A percentile compares a stretch with the other conserved stretches of the same genome.
Conservation (phyloP, 2,329 filamentous ascomycete genomes). For the Trichoderma polysporum region DNA sequence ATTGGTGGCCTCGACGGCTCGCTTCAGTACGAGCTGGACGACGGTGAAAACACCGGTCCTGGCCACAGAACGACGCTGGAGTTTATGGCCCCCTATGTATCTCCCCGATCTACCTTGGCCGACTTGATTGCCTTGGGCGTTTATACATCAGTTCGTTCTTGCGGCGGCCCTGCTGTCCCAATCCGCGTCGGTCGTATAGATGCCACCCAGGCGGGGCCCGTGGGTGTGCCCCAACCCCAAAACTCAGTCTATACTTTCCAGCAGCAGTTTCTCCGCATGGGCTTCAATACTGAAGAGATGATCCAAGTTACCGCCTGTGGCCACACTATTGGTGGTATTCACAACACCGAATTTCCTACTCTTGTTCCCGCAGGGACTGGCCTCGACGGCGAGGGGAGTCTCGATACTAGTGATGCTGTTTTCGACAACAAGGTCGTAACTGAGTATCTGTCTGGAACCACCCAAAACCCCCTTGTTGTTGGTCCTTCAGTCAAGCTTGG, state of each 20-base stretch:
- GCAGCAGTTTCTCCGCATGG: conserved; percentile 58
- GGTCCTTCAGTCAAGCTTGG: conserved; percentile 46
- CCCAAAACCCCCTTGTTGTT: conserved; percentile 55
- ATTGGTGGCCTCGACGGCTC: conserved; percentile 60
- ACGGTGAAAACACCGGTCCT: conserved; percentile 56
- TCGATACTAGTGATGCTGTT: conserved; percentile 48
- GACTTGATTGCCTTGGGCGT: conserved; percentile 60
- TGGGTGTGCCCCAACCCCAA: conserved; percentile 57
- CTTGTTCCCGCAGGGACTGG: conserved; percentile 48
- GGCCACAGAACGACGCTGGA: conserved; percentile 54
- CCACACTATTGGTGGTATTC: conserved; percentile 61
- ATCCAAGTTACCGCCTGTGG: conserved; percentile 61
- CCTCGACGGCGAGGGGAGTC: conserved; percentile 43
- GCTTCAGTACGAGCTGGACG: conserved; percentile 57
- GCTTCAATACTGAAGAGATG: conserved; percentile 57
- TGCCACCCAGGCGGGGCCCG: conserved; percentile 46
- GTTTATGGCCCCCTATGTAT: conserved; percentile 55
- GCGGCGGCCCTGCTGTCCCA: conserved; percentile 56
- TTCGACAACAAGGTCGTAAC: conserved; percentile 60
- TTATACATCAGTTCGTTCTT: conserved; percentile 58
- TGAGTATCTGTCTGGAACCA: conserved; percentile 56
- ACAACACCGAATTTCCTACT: conserved; percentile 52
- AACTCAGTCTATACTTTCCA: conserved; percentile 52
- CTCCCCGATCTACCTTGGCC: conserved; percentile 50
- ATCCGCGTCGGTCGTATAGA: conserved; percentile 55